Evolutionary conservation across 2,329 filamentous ascomycete genomes (phyloP).

Genomic region (Hypoxylon sp.): DNA sequence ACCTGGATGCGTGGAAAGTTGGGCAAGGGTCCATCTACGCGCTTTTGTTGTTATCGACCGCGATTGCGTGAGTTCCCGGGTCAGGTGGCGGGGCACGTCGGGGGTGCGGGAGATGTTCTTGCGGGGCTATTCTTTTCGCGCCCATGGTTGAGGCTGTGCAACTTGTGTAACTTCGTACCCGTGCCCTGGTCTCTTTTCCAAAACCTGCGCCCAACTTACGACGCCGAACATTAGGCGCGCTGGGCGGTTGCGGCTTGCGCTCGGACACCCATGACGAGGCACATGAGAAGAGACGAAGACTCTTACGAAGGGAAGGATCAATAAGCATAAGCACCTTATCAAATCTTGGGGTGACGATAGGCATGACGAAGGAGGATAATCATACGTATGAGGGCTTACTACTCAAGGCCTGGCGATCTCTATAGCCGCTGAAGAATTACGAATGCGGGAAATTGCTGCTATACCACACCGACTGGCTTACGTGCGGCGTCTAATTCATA

Average conservation of each 20-base stretch:
- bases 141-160: slow-evolving; percentile 38
- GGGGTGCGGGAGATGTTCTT: slow-evolving; percentile 8
- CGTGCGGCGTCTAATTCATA: slow-evolving; percentile 10
- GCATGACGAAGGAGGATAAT: slow-evolving; percentile 41
- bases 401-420: slow-evolving; percentile 17
- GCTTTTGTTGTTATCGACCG: slow-evolving; percentile 7
- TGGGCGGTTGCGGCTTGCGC: slow-evolving; percentile 16
- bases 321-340: neutral
- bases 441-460: neutral
- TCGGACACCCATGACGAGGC: neutral
- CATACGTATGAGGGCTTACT: slow-evolving; percentile 37
- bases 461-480: slow-evolving; percentile 4
- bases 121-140: slow-evolving; percentile 31
- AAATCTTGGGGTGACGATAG: slow-evolving; percentile 5
- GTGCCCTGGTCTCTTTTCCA: neutral
- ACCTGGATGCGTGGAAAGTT: slow-evolving; percentile 1
- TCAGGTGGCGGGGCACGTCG: slow-evolving; percentile 11
- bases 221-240: slow-evolving; percentile 24
- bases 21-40: neutral
- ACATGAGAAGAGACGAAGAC: slow-evolving; percentile 5
- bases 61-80: slow-evolving; percentile 18
- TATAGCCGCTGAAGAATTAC: slow-evolving; percentile 36
- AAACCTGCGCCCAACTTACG: slow-evolving; percentile 2
- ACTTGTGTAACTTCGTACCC: slow-evolving; percentile 13
- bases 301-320: slow-evolving; percentile 1